Evolutionary conservation across 495 filamentous ascomycete species (phyloP), one percentile per base, ranked within the genome.

Genomic region (Apodospora peruviana): DNA sequence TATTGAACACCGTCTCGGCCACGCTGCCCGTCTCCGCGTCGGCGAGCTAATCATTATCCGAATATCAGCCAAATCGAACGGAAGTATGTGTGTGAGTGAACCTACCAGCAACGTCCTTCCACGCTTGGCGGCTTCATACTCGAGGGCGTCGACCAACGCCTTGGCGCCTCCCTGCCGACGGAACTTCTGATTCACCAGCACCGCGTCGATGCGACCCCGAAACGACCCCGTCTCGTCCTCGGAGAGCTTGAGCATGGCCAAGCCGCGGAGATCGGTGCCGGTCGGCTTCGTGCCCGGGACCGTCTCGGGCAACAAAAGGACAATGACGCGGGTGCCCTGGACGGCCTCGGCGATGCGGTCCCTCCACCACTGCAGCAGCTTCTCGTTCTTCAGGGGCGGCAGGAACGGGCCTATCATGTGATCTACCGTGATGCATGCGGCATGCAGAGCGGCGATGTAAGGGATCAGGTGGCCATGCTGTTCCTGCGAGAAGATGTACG

Each of bases 401-500:
- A 70, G 50, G 37, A 71, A 71, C 4, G 67, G 65, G 21, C 67
- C 66, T 40, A 65, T 53, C 55, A 65, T 66, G 32, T 55, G 52
- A 53, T 71, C 67, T 25, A 55, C 50, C 7, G 57, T 59, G 51
- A 71, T 69, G 50, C 68, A 67, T 0, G 59, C 60, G 14, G 65
- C 67, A 46, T 71, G 65, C 17, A 71, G 55, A 19, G 65, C 67
- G 22, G 68, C 68, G 20, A 71, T 59, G 57, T 67, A 70, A 16
- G 68, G 63, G 10, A 59, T 47, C 8, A 71, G 59, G 46, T 64
- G 59, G 41, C 48, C 56, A 46, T 71, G 67, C 29, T 58, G 53
- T 11, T 55, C 48, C 5, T 50, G 55, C 8, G 61, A 58, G 53
- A 68, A 69, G 60, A 62, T 42, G 48, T 59, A 57, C 11, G 61